Evolutionary conservation across 805 yeast genomes (phyloP), one percentile per base, ranked within the genome.

Genomic region (Wickerhamiella qilinensis): DNA sequence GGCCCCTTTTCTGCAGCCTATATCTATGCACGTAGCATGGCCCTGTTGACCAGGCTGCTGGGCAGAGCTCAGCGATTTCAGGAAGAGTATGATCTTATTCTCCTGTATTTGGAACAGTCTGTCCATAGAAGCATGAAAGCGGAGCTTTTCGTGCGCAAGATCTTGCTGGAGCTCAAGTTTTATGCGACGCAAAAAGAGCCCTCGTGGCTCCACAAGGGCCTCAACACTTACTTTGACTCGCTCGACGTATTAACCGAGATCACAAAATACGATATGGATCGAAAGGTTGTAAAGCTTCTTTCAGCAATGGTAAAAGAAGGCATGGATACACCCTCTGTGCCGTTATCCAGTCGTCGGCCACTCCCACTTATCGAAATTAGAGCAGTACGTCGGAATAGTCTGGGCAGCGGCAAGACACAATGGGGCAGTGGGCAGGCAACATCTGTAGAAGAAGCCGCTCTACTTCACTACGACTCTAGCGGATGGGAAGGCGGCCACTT

Each of bases 401-500:
- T 30, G 3, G 27, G 20, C 8, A 17, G n/a, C 6, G 38, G 36
- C 15, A 31, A 25, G 6, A 43, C 46, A 16, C 31, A 27, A n/a
- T 43, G 46, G 46, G 42, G 44, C 30, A 17, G 17, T 18, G 42
- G 43, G 7, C 43, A 25, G 12, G 20, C 32, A 14, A 46, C 46
- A 4, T 43, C 54, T 3, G 65, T 60, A 2, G 65, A 60, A 41
- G 50, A 50, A 29, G 44, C 50, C n/a, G 60, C 62, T 4, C 42
- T 58, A 17, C 33, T 39, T 7, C 45, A 56, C 28, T 60, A 60
- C 41, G 40, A 18, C 18, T 29, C 30, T 3, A 40, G 34, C 5
- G 60, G 57, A 2, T 60, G 53, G 51, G 30, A 40, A 15, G 64
- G 64, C 6, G 54, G 52, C 20, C 64, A 60, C 41, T 53, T 50